phyloP scores from a whole-genome alignment of 2,329 filamentous ascomycete genomes.

The Furcasterigmium furcatum region DNA sequence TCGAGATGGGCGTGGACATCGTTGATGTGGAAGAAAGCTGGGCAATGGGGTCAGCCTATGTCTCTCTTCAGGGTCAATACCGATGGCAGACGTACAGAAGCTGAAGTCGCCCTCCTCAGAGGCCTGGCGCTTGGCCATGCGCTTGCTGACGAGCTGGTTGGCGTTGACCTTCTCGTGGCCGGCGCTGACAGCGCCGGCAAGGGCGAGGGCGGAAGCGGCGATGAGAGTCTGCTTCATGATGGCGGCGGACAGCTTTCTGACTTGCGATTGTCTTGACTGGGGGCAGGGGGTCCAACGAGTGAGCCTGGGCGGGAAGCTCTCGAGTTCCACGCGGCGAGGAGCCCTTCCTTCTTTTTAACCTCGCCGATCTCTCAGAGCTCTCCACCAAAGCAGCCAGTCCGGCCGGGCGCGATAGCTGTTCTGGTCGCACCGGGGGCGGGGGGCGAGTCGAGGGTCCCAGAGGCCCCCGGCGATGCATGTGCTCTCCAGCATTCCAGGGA shows the following conservation, averaged over 20 bases:
- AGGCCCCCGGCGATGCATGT: too few relatives aligned
- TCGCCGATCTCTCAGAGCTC: too few relatives aligned
- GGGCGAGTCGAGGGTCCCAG: too few relatives aligned
- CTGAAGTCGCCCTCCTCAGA: constrained; percentile 49
- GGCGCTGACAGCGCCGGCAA: constrained; percentile 22
- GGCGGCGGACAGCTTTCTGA: background rate
- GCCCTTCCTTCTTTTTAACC: too few relatives aligned
- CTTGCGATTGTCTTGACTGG: background rate
- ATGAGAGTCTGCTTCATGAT: constrained; percentile 3
- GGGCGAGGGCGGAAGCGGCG: constrained; percentile 12
- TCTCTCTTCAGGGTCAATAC: background rate
- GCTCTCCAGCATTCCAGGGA: background rate
- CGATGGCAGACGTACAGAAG: constrained; percentile 34
- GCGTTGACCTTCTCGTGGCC: constrained; percentile 27
- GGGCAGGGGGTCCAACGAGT: background rate
- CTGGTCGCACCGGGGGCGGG: too few relatives aligned
- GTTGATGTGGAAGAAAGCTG: constrained; percentile 66
- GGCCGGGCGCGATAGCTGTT: too few relatives aligned
- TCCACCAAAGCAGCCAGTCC: too few relatives aligned
- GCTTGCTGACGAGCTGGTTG: constrained; percentile 46
- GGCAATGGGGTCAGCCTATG: background rate
- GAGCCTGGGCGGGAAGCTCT: background rate
- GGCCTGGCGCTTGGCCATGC: constrained; percentile 44
- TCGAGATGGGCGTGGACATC: constrained; percentile 67
- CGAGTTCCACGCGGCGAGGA: too few relatives aligned